Base-by-base conservation (phyloP, 2,329 filamentous ascomycete species). In the Sporothrix mexicana region DNA sequence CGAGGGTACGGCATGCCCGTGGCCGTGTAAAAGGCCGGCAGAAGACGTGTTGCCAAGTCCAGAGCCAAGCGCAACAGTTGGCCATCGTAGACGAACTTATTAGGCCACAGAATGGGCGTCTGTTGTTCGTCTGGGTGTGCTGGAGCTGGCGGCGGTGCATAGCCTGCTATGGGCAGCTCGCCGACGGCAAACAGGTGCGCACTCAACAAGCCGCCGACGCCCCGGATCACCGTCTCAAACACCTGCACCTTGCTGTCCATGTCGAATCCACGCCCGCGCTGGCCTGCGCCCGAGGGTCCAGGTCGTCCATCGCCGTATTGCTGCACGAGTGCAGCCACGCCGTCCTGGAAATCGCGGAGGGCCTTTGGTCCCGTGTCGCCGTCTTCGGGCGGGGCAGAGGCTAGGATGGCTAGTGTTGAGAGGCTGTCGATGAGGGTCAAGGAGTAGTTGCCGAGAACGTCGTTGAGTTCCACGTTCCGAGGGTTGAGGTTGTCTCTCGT, bases 161-260 rank as follows among this genome's bases (percentile, higher is more conserved):
- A 98, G 51, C 92, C 92, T 15, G 86, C 84, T 72, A 98, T 97
- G 0, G 96, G 96, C 72, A 99, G 83, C 73, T 97, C 94, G 47
- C 95, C 96, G 25, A 94, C 86, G 13, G 96, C 95, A 80, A 99
- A 99, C 57, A 98, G 84, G 83, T 99, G 96, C 1, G 95, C 94
- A 78, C 95, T 98, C 76, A 99, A 83, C 72, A 99, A 84, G 0
- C 96, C 96, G 15, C 96, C 96, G 62, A 97, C 88, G 17, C 95
- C 96, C 73, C 96, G 88, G 77, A 99, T 99, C 49, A 97, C 95
- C 0, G 95, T 98, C 84, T 99, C 96, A 79, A 99, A 99, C 53
- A 99, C 94, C 83, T 99, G 95, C 1, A 99, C 96, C 82, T 98
- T 99, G 84, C 95, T 97, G 82, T 99, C 95, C 55, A 97, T 85